Evolutionary conservation across 2,329 filamentous ascomycete species (phyloP).

Genomic region (Trichophyton rubrum): DNA sequence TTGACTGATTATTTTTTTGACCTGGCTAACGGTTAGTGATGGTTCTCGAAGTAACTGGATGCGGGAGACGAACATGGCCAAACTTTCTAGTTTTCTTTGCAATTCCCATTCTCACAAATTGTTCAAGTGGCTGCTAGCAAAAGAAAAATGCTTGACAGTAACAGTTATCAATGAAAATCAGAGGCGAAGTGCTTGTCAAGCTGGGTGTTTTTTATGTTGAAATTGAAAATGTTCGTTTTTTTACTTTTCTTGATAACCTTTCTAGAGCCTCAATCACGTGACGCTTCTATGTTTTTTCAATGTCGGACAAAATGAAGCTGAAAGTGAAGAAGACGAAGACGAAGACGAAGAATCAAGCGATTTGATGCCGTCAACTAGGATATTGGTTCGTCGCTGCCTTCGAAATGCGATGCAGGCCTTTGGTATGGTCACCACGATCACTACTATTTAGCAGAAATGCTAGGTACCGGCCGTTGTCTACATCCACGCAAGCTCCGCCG

Average conservation of each 20-base stretch:
- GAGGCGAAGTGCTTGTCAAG: no score
- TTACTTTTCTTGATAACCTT: no score
- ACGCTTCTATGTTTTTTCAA: no score
- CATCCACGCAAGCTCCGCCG: background rate
- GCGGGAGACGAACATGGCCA: constrained; percentile 42
- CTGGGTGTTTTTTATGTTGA: no score
- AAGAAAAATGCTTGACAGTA: no score
- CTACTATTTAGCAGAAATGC: background rate
- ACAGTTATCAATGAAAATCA: no score
- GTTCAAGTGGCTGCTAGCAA: no score
- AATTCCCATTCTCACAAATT: constrained; percentile 56
- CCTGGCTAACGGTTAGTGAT: constrained; percentile 22
- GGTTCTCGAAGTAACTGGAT: background rate
- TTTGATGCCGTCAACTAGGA: background rate
- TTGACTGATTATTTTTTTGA: constrained; percentile 73
- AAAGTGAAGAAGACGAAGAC: no score
- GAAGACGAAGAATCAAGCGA: background rate
- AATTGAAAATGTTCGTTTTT: no score
- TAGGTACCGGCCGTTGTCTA: background rate
- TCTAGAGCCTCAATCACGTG: no score
- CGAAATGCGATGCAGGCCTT: background rate
- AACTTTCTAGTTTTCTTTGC: constrained; percentile 90
- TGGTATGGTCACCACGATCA: background rate
- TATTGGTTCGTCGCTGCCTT: background rate
- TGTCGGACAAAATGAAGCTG: no score